Percentiles rank a stretch among this genome's conserved stretches.
phyloP scores from a whole-genome alignment of 176 grass and related monocot genomes.

The Saccharum spontaneum region DNA sequence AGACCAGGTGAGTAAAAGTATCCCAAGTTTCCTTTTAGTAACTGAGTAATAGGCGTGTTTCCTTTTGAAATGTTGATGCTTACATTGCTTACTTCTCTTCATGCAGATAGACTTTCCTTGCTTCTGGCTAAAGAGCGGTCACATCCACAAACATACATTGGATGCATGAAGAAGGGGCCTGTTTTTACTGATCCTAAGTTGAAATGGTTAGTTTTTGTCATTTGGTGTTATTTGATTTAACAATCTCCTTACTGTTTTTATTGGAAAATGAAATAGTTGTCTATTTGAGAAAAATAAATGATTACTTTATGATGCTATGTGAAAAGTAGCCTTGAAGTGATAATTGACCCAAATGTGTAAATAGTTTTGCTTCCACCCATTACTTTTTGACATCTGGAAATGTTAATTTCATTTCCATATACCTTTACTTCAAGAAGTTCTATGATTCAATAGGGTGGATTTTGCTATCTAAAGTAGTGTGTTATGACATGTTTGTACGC shows the following conservation, averaged over 20 bases:
- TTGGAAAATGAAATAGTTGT: background rate
- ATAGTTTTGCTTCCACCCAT: background rate
- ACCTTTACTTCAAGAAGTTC: background rate
- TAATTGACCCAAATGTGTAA: background rate
- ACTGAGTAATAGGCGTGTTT: background rate
- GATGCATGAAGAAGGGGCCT: constrained; percentile 99
- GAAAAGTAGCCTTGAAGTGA: background rate
- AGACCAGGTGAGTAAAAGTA: constrained; percentile 63
- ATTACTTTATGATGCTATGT: background rate
- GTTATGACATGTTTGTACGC: background rate
- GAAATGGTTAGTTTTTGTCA: constrained; percentile 75
- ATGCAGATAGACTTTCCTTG: constrained; percentile 87
- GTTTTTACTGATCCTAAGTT: constrained; percentile 97
- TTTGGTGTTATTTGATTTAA: constrained; percentile 3
- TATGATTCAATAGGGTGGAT: background rate
- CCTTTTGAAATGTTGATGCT: constrained; percentile 24
- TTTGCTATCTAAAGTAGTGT: background rate
- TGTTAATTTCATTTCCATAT: background rate
- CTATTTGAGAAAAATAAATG: constrained; percentile 1
- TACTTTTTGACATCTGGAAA: background rate
- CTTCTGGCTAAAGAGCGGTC: constrained; percentile 89
- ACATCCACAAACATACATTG: constrained; percentile 90
- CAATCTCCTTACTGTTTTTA: background rate
- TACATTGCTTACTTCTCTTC: constrained; percentile 22
- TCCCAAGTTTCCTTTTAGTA: background rate